Evolutionary conservation across 2,329 filamentous ascomycete species (phyloP), one percentile per base, ranked within the genome.

Genomic region (Cordyceps militaris): DNA sequence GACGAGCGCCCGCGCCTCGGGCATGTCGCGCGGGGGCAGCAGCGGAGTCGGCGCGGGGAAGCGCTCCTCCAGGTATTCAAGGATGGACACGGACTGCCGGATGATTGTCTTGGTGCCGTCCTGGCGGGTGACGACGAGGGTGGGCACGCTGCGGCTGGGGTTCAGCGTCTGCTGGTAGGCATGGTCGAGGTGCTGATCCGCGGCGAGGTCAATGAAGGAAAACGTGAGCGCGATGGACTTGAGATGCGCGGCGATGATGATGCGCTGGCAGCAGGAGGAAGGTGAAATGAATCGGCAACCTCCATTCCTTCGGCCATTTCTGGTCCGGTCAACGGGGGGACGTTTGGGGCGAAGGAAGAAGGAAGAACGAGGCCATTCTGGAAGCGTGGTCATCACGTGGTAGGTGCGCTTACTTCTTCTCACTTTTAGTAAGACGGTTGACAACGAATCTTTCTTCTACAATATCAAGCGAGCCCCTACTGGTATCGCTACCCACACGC

Each of bases 211-310:
- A 19, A 53, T 40, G 19, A 47, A 58, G 1, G 30, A 34, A 16
- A 46, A 53, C 6, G 40, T 53, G 40, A 58, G 56, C 1, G 56
- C 48, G 23, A 58, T 58, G 24, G 40, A 38, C 19, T 58, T 58
- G 24, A 58, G 56, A 26, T 58, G 56, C 10, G 56, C 56, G 7
- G 56, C 56, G 24, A 58, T 58, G 32, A 40, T 53, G 43, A 58
- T 47, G 6, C 56, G 40, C 30, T 58, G 56, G 8, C 40, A 52
- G 49, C 48, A 58, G 6, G 49, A 53, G 7, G 56, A 58, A 4
- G 43, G 8, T 42, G 42, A 13, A 47, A 58, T 3, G 38, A 53
- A 4, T 53, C 48, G 34, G 30, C 11, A 32, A 40, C 14, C 36
- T 19, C 16, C 14, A n/a, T 40, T n/a, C n/a, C n/a, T n/a, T n/a